Evolutionary conservation across 2,329 filamentous ascomycete species (phyloP), one percentile per base, ranked within the genome.

Genomic region (Neopestalotiopsis sp.): DNA sequence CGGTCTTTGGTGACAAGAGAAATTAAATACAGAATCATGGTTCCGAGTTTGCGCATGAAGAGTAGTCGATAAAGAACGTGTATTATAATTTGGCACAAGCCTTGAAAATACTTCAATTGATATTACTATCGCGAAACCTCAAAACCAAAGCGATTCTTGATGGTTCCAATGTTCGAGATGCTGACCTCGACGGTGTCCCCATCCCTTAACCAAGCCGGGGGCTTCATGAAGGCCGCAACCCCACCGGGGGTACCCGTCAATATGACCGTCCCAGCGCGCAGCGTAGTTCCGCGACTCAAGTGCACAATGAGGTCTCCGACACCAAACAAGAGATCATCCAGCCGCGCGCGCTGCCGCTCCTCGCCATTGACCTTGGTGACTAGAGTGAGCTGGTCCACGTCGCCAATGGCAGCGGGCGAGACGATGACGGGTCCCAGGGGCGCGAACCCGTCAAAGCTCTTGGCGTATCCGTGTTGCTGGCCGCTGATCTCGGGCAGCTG

Each of bases 401-500:
- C 82, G 3, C 80, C 77, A 59, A 87, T 76, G 1, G 80, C 70
- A 4, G 77, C 74, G 28, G 79, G 79, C 0, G 81, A 86, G 12
- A 87, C 87, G 4, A 89, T 74, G 1, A 82, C 81, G 2, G 86
- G 87, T 1, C 85, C 87, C 30, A 89, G 77, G 0, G 88, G 88
- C 68, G 86, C 89, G 2, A 84, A 81, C 34, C 84, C 84, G 71
- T 89, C 88, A 67, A 89, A 88, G 1, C 87, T 86, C 78, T 90
- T 89, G 30, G 86, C 88, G 75, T 85, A 90, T 69, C 83, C 87
- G 82, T 86, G 88, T 75, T 89, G 87, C 64, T 80, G 81, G 28
- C 56, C 56, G 20, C 20, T 28, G 56, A 28, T 58, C 75, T 86
- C 83, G 28, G 82, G 80, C 72, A 86, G 82, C 79, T 91, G 89